Base-by-base conservation (phyloP, 2,329 filamentous ascomycete genomes). In the Epichloe typhina region DNA sequence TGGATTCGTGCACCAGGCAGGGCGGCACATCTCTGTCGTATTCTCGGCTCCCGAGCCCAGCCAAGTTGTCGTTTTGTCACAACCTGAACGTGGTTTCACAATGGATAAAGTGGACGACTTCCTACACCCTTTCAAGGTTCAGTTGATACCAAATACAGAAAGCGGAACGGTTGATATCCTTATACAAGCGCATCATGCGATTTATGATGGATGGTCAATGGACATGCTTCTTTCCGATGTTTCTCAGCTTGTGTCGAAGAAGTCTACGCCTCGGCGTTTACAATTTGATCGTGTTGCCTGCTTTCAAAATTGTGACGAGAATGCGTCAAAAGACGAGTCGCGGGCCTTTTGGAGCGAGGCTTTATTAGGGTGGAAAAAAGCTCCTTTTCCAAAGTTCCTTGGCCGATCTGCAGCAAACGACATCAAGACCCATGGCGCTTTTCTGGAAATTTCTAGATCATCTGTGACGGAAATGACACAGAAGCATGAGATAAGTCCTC, bases 191-290 rank as follows among this genome's bases (percentile, higher is more conserved):
- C 89, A 95, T 61, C 90, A 96, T 65, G 82, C 87, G 0, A 64
- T 94, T 1, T 96, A 95, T 61, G 90, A 96, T 64, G 90, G 89
- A n/a, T 96, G 90, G 90, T 90, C 88, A 0, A 76, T 89, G 61
- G 85, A 95, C 48, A 70, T 91, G 33, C 66, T 94, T 0, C 58
- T 87, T 13, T 69, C 75, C 26, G 88, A 95, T 62, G 67, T 95
- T 4, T 71, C 76, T 4, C 60, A 59, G 0, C 40, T 44, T 38
- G 12, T 49, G 33, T 56, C 84, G 1, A 59, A 85, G 0, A 47
- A 48, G 31, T 13, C 47, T 4, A 54, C 68, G 1, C 38, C 56
- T 0, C 41, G 57, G 1, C 72, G 82, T 31, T 77, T 80, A 1
- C 72, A 80, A 26, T 95, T 87, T 57, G 67, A 72, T 0, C 61